Conservation (phyloP, 1,139 yeast genomes). For the Insectozyma bohioensis region DNA sequence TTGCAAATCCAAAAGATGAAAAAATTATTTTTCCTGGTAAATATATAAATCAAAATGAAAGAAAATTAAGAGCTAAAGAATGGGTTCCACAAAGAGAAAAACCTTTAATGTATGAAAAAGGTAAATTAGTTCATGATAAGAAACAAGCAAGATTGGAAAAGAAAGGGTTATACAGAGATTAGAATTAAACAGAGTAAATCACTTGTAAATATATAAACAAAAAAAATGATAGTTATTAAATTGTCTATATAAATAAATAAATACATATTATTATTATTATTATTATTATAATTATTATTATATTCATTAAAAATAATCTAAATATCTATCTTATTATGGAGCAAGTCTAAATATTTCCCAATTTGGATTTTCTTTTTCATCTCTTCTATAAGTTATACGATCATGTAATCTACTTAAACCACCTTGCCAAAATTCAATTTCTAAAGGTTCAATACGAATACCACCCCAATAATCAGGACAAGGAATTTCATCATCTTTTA, state of each 20-base stretch:
- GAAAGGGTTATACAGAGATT: too few species aligned
- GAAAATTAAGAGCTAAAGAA: slow-evolving; percentile 50
- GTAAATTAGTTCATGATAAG: slow-evolving; percentile 22
- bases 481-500: slow-evolving; percentile 62
- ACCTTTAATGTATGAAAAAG: slow-evolving; percentile 28
- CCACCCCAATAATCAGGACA: slow-evolving; percentile 99
- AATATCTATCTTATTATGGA: too few species aligned
- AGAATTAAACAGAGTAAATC: too few species aligned
- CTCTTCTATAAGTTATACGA: slow-evolving; percentile 72
- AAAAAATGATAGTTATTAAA: too few species aligned
- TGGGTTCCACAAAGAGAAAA: slow-evolving; percentile 60
- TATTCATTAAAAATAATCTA: too few species aligned
- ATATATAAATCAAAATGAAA: slow-evolving; percentile 44
- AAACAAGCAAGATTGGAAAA: slow-evolving; percentile 9
- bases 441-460: slow-evolving; percentile 78
- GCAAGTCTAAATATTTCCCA: slow-evolving; percentile 76
- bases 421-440: slow-evolving; percentile 98
- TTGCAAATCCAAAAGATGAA: slow-evolving; percentile 58
- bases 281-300: too few species aligned
- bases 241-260: too few species aligned
- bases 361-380: slow-evolving; percentile 36
- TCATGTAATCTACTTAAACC: slow-evolving; percentile 88
- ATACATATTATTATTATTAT: too few species aligned
- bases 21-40: slow-evolving; percentile 77
- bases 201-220: too few species aligned